A percentile compares a stretch with the other conserved stretches of the same genome.
Evolutionary conservation across 1,284 basidiomycete species (phyloP).

Genomic region (Microbotryum saponariae): DNA sequence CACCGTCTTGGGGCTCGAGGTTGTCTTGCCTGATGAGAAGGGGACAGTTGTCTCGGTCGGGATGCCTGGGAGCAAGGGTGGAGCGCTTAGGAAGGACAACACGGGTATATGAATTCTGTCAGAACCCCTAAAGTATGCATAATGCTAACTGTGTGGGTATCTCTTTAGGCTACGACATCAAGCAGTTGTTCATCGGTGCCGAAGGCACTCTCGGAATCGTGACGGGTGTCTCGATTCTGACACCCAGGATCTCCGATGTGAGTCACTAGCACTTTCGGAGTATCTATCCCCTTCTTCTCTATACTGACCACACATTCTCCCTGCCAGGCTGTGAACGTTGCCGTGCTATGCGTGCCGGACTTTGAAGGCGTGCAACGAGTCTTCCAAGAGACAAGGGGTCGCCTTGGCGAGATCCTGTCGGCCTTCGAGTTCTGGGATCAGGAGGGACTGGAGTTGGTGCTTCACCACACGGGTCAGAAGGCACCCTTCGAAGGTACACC

Average conservation of each 20-base stretch:
- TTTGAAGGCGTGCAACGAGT: constrained; percentile 52
- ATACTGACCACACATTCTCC: constrained; percentile 59
- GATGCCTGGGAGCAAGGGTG: constrained; percentile 37
- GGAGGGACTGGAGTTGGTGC: constrained; percentile 73
- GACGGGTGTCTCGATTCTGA: constrained; percentile 89
- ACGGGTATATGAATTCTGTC: constrained; percentile 57
- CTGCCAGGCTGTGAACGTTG: constrained; percentile 51
- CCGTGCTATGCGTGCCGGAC: constrained; percentile 50
- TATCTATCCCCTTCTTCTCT: background rate
- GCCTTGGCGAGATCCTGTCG: constrained; percentile 90
- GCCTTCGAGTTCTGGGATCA: constrained; percentile 97
- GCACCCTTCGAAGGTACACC: constrained; percentile 47
- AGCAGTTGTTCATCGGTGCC: constrained; percentile 96
- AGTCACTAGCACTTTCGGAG: constrained; percentile 4
- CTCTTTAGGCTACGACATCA: constrained; percentile 81
- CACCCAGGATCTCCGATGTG: constrained; percentile 75
- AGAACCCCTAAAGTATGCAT: background rate
- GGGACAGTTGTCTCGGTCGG: constrained; percentile 81
- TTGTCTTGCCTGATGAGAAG: constrained; percentile 77
- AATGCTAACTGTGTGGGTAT: background rate
- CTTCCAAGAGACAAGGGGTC: constrained; percentile 52
- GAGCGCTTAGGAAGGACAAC: constrained; percentile 83
- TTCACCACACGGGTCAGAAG: constrained; percentile 44
- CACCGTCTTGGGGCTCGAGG: constrained; percentile 91
- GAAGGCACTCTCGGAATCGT: constrained; percentile 95